Conservation (phyloP, 2,329 filamentous ascomycete species). For the Fusarium foetens region DNA sequence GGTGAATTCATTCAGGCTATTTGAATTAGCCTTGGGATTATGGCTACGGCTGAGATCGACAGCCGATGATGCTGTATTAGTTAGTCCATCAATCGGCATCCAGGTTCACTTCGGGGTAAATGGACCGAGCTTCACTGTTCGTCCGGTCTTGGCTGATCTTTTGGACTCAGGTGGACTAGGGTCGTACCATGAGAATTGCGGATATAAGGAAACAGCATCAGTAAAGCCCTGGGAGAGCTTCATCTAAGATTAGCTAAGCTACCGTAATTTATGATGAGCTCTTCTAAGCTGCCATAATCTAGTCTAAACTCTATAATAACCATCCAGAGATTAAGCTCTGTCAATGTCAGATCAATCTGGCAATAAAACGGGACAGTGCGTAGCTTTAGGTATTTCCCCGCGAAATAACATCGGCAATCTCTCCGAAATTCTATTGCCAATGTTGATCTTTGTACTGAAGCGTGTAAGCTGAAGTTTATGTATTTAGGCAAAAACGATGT, state of each 20-base stretch:
- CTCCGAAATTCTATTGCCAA: not conserved
- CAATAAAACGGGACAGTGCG: not conserved
- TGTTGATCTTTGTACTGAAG: conserved; percentile 13
- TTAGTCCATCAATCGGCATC: conserved; percentile 26
- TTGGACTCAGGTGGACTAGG: not conserved
- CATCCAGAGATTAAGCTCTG: not conserved
- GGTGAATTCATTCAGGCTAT: conserved; percentile 24
- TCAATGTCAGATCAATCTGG: not conserved
- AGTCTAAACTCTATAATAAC: not conserved
- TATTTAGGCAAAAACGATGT: conserved; percentile 22
- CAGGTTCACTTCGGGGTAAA: conserved; percentile 17
- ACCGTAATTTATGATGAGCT: not conserved
- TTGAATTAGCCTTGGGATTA: conserved; percentile 16
- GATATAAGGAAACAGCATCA: not conserved
- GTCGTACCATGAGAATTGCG: not conserved
- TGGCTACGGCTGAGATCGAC: conserved; percentile 15
- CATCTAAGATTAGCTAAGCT: not conserved
- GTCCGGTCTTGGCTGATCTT: not conserved
- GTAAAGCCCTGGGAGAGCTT: not conserved
- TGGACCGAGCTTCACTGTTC: conserved; percentile 5
- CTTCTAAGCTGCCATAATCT: not conserved
- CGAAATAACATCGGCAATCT: conserved; percentile 14
- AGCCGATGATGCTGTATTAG: not conserved
- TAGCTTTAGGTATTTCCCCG: not conserved
- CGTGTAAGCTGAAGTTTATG: conserved; percentile 5